Conservation (phyloP, 2,329 filamentous ascomycete genomes). For the Diaporthe australafricana region DNA sequence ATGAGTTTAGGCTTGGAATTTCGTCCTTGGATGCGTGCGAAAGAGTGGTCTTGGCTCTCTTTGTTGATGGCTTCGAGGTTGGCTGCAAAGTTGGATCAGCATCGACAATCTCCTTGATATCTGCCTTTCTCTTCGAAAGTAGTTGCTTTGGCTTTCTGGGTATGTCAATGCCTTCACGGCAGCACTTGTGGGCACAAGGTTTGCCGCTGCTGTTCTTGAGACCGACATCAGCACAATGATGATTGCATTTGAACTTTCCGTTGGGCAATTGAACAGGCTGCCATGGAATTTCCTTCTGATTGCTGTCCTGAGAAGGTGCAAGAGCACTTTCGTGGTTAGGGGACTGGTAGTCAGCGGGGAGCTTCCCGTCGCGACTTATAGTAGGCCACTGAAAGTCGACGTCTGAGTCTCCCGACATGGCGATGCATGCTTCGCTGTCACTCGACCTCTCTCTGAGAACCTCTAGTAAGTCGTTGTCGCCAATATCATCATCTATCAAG, state of each 20-base stretch:
- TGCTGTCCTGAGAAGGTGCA: background rate
- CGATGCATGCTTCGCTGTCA: no score
- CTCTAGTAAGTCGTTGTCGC: constrained; percentile 56
- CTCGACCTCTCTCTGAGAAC: constrained; percentile 40
- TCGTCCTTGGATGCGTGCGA: no score
- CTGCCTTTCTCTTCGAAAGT: constrained; percentile 44
- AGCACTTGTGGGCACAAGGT: constrained; percentile 78
- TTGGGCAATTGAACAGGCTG: constrained; percentile 69
- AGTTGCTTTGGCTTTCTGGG: constrained; percentile 58
- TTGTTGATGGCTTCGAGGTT: background rate
- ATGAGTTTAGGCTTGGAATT: background rate
- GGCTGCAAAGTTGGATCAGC: background rate
- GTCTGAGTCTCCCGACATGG: background rate
- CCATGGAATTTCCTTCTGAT: background rate
- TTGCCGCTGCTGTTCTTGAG: constrained; percentile 51
- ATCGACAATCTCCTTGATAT: constrained; percentile 31
- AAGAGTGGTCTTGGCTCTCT: background rate
- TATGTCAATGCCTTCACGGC: constrained; percentile 76
- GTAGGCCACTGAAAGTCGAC: background rate
- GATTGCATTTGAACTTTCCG: constrained; percentile 81
- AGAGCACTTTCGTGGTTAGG: background rate
- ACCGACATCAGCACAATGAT: constrained; percentile 65
- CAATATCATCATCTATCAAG: constrained; percentile 49
- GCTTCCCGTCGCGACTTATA: background rate
- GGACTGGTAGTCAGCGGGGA: background rate